A percentile compares a stretch with the other conserved stretches of the same genome.
phyloP scores from a whole-genome alignment of 108 stramenopile genomes.

The Asterionellopsis glacialis region DNA sequence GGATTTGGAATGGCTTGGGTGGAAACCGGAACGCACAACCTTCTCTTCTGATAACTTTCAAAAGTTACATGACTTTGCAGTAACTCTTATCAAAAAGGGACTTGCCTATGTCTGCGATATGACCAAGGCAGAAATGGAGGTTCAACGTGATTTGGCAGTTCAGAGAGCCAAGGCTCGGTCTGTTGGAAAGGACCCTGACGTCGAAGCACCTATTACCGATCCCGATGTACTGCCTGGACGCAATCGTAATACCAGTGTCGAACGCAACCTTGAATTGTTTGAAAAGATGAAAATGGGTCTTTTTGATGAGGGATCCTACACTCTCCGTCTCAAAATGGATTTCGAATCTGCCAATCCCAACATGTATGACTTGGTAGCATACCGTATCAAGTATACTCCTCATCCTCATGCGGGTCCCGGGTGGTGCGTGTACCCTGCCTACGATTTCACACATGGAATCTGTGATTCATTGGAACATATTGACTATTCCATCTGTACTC shows the following conservation, averaged over 20 bases:
- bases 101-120: slow-evolving; percentile 98
- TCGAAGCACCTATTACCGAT: slow-evolving; percentile 61
- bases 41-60: slow-evolving; percentile 94
- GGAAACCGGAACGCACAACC: slow-evolving; percentile 90
- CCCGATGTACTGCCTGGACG: slow-evolving; percentile 78
- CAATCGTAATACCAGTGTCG: slow-evolving; percentile 83
- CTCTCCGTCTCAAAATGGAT: slow-evolving; percentile 98
- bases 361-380: slow-evolving; percentile 95
- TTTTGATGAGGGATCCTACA: slow-evolving; percentile 89
- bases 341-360: slow-evolving; percentile 91
- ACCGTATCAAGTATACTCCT: slow-evolving; percentile 92
- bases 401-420: slow-evolving; percentile 96
- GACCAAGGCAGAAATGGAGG: slow-evolving; percentile 91
- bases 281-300: slow-evolving; percentile 89
- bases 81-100: slow-evolving; percentile 84
- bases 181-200: slow-evolving; percentile 67
- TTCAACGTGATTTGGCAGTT: slow-evolving; percentile 90
- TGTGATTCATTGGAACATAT: slow-evolving; percentile 96
- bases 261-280: slow-evolving; percentile 89
- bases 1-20: slow-evolving; percentile 92
- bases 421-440: slow-evolving; percentile 99
- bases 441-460: slow-evolving; percentile 98
- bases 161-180: slow-evolving; percentile 52
- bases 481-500: slow-evolving; percentile 98
- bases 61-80: slow-evolving; percentile 83